Evolutionary conservation across 257 asterid genomes (phyloP).

Genomic region (Nicotiana attenuata): DNA sequence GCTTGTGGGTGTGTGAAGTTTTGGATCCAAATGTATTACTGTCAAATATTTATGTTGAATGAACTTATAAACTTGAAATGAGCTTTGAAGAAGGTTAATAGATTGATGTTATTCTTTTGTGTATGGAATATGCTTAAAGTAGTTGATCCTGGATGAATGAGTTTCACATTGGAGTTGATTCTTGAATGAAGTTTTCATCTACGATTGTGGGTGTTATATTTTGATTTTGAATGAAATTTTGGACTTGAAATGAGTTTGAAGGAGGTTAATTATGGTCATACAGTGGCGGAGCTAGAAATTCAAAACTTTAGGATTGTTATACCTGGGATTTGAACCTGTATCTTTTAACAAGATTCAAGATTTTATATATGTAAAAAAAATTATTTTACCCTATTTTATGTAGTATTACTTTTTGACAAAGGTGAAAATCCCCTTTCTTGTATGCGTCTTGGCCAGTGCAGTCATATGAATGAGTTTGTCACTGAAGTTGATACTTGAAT

Average conservation of each 20-base stretch:
- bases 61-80: neutral
- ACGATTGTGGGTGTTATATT: neutral
- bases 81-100: neutral
- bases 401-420: too few relatives aligned
- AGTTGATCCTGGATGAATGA: neutral
- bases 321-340: too few relatives aligned
- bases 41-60: neutral
- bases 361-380: too few relatives aligned
- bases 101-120: neutral
- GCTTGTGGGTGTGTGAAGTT: neutral
- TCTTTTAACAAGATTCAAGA: too few relatives aligned
- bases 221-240: neutral
- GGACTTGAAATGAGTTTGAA: neutral
- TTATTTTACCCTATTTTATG: too few relatives aligned
- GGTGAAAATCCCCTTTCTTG: too few relatives aligned
- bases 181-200: neutral
- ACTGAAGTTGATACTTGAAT: neutral
- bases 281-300: too few relatives aligned
- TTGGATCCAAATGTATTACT: neutral
- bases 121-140: neutral
- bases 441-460: too few relatives aligned
- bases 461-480: neutral
- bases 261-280: neutral
- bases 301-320: too few relatives aligned
- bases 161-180: neutral